Evolutionary conservation across 2,329 filamentous ascomycete genomes (phyloP), one percentile per base, ranked within the genome.

Genomic region (Colletotrichum higginsianum): DNA sequence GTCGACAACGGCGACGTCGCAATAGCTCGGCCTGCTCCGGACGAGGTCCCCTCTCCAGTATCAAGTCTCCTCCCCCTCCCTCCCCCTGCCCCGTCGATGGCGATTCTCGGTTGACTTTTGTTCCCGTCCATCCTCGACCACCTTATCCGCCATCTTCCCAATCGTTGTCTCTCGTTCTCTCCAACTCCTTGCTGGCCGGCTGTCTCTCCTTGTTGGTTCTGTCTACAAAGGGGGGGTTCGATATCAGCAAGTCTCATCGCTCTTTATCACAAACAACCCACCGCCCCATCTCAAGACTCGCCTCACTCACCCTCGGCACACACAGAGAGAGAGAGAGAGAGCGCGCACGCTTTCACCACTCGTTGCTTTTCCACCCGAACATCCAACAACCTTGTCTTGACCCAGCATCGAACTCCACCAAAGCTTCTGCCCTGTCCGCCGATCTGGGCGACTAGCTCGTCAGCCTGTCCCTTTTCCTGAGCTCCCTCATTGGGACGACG

Each of bases 1-100:
- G 53, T 46, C 58, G 65, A 63, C 58, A 50, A 58, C 65, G 57
- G 30, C 68, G 64, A 71, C 65, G 68, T 68, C 58, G 68, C 58
- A 68, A 71, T 71, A 60, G 68, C 58, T 68, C 65, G 68, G 68
- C 47, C 68, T 71, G 66, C 65, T 67, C 68, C 68, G 68, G 60
- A 53, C 38, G 12, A 68, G 9, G 46, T 60, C 53, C 21, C 58
- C 68, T 21, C 68, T 58, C 46, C 65, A 47, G 65, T 35, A 35
- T 46, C 66, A 40, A 47, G 52, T 53, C 38, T 42, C 65, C 26
- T 26, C 23, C 26, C 26, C 26, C 26, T 30, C 26, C 26, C 26
- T 26, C 4, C 26, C 26, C 26, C 26, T 30, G 26, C 26, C 5
- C 26, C 16, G 35, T 63, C 35, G 46, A 63, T 65, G 42, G 58